Conservation (phyloP, 345 rosid genomes). For the Eucalyptus virginea region DNA sequence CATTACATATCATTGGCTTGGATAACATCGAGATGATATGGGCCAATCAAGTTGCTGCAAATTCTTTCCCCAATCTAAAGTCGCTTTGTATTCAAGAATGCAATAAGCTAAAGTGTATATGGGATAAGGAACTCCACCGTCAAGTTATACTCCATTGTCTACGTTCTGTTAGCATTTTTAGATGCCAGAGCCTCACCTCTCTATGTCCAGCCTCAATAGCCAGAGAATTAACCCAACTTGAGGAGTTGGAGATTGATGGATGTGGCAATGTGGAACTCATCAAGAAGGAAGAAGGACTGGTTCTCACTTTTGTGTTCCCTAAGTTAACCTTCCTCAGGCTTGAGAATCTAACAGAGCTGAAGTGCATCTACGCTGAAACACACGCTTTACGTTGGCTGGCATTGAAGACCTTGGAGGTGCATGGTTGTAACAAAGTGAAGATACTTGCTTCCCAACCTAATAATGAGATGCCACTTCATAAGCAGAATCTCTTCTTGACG, state of each 20-base stretch:
- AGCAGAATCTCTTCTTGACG: fast-evolving
- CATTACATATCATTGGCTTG: fast-evolving
- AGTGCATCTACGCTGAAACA: not conserved
- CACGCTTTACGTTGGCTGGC: not conserved
- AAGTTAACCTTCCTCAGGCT: not conserved
- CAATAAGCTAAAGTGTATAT: not conserved
- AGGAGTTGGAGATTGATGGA: not conserved
- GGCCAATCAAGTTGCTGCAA: fast-evolving
- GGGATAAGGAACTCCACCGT: not conserved
- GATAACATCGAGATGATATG: not conserved
- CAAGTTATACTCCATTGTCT: not conserved
- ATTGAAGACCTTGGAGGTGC: not conserved
- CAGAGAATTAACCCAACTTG: fast-evolving
- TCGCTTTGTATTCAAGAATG: not conserved
- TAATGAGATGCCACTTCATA: not conserved
- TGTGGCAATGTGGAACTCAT: not conserved
- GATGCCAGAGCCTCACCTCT: not conserved
- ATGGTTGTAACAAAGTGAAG: not conserved
- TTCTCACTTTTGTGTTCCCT: not conserved
- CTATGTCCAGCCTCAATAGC: not conserved
- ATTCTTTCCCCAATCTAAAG: not conserved
- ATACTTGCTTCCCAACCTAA: not conserved
- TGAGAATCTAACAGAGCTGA: not conserved
- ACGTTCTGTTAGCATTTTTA: fast-evolving
- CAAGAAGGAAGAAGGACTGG: fast-evolving